Conservation (phyloP, 129 eudicot species). For the Flaveria bidentis region DNA sequence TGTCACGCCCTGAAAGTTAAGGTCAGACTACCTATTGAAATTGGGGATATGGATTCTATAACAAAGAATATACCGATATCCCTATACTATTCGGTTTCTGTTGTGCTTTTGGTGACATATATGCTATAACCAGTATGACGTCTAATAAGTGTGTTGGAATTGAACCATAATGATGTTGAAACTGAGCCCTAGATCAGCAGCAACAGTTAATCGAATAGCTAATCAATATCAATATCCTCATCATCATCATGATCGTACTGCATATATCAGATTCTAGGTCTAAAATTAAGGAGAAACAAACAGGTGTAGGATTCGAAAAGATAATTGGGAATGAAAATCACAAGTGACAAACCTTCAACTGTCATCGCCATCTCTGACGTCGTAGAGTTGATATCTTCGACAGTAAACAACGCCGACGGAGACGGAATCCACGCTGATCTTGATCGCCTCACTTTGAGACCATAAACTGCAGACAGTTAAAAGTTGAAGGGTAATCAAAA, state of each 20-base stretch:
- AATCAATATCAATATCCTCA: background rate
- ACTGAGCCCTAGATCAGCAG: constrained; percentile 17
- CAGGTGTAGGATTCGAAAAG: background rate
- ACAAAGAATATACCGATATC: background rate
- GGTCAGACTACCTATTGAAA: background rate
- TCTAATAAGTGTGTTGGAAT: background rate
- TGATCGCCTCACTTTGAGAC: no score
- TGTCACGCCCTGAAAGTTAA: background rate
- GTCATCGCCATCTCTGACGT: constrained; percentile 38
- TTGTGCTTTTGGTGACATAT: constrained; percentile 7
- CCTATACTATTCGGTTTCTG: background rate
- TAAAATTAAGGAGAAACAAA: constrained; percentile 1
- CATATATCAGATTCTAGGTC: constrained; percentile 17
- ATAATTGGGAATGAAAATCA: background rate
- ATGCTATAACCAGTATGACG: background rate
- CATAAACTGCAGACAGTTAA: no score
- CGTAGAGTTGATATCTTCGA: no score
- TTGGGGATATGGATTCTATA: background rate
- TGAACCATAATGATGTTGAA: background rate
- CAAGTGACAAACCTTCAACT: constrained; percentile 34
- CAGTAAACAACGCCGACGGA: no score
- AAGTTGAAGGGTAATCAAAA: no score
- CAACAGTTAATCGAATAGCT: background rate
- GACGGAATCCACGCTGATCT: no score
- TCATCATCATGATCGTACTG: constrained; percentile 11